Evolutionary conservation across 352 stramenopile species (phyloP).

Genomic region (Phytophthora cajani): DNA sequence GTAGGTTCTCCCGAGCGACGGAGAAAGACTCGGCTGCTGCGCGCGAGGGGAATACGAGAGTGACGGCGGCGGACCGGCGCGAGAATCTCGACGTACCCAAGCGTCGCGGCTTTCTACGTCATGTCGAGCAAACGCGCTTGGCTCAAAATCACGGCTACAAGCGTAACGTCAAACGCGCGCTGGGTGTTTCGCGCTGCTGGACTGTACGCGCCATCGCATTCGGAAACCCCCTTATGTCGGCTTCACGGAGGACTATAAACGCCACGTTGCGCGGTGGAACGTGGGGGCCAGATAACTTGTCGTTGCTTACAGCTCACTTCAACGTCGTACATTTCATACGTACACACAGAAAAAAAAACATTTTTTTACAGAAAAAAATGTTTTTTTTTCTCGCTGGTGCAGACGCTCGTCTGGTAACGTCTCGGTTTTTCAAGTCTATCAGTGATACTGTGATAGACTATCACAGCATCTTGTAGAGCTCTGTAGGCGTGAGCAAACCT

Average conservation of each 20-base stretch:
- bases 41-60: conserved; percentile 29
- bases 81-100: conserved; percentile 17
- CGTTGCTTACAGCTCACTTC: background rate
- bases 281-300: conserved; percentile 22
- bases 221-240: conserved; percentile 25
- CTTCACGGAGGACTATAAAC: conserved; percentile 29
- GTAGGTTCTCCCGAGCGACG: conserved; percentile 11
- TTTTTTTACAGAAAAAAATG: too few species aligned
- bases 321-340: too few species aligned
- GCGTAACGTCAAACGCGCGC: conserved; percentile 20
- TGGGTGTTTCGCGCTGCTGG: conserved; percentile 19
- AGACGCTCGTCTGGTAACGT: too few species aligned
- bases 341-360: too few species aligned
- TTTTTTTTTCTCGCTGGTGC: too few species aligned
- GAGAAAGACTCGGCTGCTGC: conserved; percentile 16
- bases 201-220: conserved; percentile 23
- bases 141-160: background rate
- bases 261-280: conserved; percentile 12
- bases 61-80: conserved; percentile 23
- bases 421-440: too few species aligned
- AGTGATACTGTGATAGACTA: too few species aligned
- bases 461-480: too few species aligned
- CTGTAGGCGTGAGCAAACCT: too few species aligned
- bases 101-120: conserved; percentile 39
- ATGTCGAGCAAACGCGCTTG: conserved; percentile 7